These are phyloP conservation scores for Quercus engelmannii DNA, from an alignment of 306 rosid species.

Conservation along the genomic window DNA sequence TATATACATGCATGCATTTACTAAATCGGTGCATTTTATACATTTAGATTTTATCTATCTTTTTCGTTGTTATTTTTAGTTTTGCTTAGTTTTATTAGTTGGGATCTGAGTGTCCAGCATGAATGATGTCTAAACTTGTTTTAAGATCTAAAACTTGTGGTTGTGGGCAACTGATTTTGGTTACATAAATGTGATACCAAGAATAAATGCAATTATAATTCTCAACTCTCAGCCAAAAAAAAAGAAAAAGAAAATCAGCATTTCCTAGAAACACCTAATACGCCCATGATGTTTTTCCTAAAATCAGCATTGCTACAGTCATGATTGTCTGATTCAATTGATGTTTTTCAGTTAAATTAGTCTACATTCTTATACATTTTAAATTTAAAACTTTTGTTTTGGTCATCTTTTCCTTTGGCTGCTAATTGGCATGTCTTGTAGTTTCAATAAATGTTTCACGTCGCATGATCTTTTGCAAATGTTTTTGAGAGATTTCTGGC, in stretches of 20 bases:
- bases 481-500: not conserved
- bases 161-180: not conserved
- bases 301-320: not conserved
- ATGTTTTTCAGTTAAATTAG: not conserved
- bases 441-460: not conserved
- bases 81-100: not conserved
- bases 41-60: not conserved
- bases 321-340: not conserved
- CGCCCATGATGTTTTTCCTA: not conserved
- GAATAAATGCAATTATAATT: not conserved
- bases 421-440: not conserved
- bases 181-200: not conserved
- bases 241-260: not conserved
- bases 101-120: not conserved
- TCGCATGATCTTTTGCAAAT: not conserved
- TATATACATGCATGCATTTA: not conserved
- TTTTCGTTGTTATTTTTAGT: not conserved
- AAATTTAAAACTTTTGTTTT: not conserved
- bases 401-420: not conserved
- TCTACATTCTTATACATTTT: not conserved
- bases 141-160: not conserved
- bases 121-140: not conserved
- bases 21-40: not conserved
- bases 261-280: not conserved
- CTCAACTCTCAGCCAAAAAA: not conserved